Evolutionary conservation across 768 basidiomycete genomes (phyloP).

Genomic region (Kwoniella shandongensis): DNA sequence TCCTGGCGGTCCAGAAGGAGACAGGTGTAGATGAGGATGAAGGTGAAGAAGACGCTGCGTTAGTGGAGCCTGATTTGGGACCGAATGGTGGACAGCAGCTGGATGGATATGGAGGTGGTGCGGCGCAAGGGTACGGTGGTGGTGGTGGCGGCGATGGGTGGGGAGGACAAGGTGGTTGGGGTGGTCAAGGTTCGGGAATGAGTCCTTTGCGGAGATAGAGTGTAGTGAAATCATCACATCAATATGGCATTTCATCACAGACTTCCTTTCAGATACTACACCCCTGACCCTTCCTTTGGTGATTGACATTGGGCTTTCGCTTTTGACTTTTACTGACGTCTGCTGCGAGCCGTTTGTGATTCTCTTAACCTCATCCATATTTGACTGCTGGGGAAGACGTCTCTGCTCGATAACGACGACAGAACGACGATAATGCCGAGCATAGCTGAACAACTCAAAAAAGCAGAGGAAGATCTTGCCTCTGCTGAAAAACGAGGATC

Average conservation of each 20-base stretch:
- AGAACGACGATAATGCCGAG: conserved; percentile 1
- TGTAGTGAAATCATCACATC: background rate
- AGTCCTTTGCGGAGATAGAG: conserved; percentile 40
- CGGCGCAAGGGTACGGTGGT: background rate
- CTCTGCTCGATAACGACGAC: too few relatives aligned
- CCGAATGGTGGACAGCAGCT: conserved; percentile 3
- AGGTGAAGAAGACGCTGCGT: conserved; percentile 23
- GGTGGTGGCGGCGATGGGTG: conserved; percentile 17
- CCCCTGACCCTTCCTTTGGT: background rate
- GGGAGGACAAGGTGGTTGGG: too few relatives aligned
- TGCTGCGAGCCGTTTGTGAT: too few relatives aligned
- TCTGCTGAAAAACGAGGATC: conserved; percentile 18
- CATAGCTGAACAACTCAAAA: conserved; percentile 19
- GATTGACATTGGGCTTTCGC: background rate
- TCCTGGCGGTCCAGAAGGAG: conserved; percentile 58
- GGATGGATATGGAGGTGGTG: conserved; percentile 22
- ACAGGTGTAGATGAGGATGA: conserved; percentile 46
- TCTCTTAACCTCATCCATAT: too few relatives aligned
- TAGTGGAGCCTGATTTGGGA: conserved; percentile 34
- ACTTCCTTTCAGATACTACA: background rate
- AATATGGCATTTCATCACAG: background rate
- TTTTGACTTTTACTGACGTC: background rate
- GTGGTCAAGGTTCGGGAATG: conserved; percentile 33
- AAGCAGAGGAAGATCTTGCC: conserved; percentile 17
- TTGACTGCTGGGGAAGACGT: too few relatives aligned